Base-by-base conservation (phyloP, 768 basidiomycete species). In the Lepiota venenata region DNA sequence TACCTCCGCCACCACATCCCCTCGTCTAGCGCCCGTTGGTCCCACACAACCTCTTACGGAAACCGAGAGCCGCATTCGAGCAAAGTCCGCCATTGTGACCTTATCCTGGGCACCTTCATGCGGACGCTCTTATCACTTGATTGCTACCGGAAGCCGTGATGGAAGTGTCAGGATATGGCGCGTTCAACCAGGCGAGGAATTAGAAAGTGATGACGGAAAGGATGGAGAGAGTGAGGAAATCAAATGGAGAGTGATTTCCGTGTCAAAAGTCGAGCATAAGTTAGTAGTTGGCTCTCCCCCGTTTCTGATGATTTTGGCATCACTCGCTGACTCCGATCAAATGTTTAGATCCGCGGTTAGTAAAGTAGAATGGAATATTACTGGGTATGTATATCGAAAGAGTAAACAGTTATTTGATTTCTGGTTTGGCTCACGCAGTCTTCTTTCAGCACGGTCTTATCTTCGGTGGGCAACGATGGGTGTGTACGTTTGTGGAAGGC, bases 71-170 rank as follows among this genome's bases (percentile, higher is more conserved):
- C 14, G 56, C 35, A 52, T 56, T 4, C 70, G 76, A 9, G 68
- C 76, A 12, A 73, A 79, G 2, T 83, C 75, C 38, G 82, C 95
- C 2, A 81, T 96, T 47, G 90, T 88, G 0, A 85, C 87, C 27
- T 81, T 98, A 35, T 77, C 93, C 14, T 99, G 95, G 95, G 93
- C 96, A 0, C 91, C 97, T 0, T 88, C 88, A 0, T 96, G 93
- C 56, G 97, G 96, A 5, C 80, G 97, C 22, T 91, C 91, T 1
- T 96, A 93, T 69, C 96, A 98, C 63, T 87, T 98, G 37, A 79
- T 98, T 56, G 97, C 96, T 1, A 91, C 93, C 0, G 97, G 94
- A 14, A 77, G 84, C 27, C 78, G 93, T 27, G 94, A 97, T 66
- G 93, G 94, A 1, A 80, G 82, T 42, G 93, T 98, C 11, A 72